phyloP scores from a whole-genome alignment of 2,329 filamentous ascomycete species.

The Incumbomyces lentus region DNA sequence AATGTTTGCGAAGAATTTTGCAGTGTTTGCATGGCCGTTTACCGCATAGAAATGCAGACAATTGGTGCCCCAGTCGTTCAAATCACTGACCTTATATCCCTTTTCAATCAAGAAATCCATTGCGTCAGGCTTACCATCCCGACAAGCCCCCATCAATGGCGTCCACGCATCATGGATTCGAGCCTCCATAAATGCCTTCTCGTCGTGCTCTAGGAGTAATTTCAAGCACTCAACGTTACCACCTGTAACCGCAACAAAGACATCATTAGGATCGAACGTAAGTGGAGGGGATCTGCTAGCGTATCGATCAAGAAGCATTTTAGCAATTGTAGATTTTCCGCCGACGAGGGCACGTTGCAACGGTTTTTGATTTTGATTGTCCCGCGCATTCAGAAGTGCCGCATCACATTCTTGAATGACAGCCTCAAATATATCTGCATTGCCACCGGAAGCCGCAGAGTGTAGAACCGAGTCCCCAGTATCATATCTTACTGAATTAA shows the following conservation, averaged over 20 bases:
- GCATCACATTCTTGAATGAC: background rate
- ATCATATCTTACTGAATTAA: background rate
- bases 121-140: background rate
- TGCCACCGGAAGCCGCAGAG: background rate
- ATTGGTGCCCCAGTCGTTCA: background rate
- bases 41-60: background rate
- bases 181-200: background rate
- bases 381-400: too few species aligned
- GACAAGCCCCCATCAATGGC: background rate
- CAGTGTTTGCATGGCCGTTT: background rate
- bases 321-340: background rate
- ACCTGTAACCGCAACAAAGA: background rate
- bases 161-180: background rate
- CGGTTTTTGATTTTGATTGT: background rate
- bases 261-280: background rate
- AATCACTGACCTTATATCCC: background rate
- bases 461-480: background rate
- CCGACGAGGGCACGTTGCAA: background rate
- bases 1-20: background rate
- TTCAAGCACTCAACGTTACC: background rate
- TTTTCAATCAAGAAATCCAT: background rate
- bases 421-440: background rate
- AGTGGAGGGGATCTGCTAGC: background rate
- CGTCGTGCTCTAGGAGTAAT: background rate
- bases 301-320: background rate